Evolutionary conservation across 495 filamentous ascomycete genomes (phyloP).

Genomic region (Neohortaea acidophila): DNA sequence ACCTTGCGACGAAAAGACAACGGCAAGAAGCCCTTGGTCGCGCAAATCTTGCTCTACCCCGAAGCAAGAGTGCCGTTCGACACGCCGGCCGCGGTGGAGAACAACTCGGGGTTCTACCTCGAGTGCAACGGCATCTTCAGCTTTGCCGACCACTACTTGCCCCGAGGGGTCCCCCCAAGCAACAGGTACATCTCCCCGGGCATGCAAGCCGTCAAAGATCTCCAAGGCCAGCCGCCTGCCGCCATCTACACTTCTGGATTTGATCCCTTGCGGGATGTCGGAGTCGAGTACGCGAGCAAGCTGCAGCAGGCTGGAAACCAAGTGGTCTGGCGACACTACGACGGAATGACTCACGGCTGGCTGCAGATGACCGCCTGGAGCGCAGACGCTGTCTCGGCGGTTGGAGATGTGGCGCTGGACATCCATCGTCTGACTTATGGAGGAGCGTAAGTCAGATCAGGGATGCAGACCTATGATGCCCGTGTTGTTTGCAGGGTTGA

Average conservation of each 20-base stretch:
- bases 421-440: background rate
- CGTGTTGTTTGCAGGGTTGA: too few species aligned
- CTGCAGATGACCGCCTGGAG: slow-evolving; percentile 29
- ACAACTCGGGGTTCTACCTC: slow-evolving; percentile 25
- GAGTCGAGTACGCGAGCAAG: slow-evolving; percentile 27
- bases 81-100: slow-evolving; percentile 24
- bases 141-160: slow-evolving; percentile 28
- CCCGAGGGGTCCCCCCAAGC: slow-evolving; percentile 13
- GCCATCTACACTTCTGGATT: slow-evolving; percentile 28
- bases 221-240: slow-evolving; percentile 16
- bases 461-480: too few species aligned
- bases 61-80: slow-evolving; percentile 27
- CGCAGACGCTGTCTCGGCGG: slow-evolving; percentile 19
- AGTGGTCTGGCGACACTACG: slow-evolving; percentile 24
- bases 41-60: slow-evolving; percentile 27
- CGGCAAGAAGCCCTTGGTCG: slow-evolving; percentile 16
- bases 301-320: slow-evolving; percentile 21
- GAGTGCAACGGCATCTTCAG: slow-evolving; percentile 29
- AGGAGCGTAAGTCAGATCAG: too few species aligned
- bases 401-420: slow-evolving; percentile 4
- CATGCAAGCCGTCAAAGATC: slow-evolving; percentile 8
- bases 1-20: slow-evolving; percentile 21
- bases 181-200: slow-evolving; percentile 11
- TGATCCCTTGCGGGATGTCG: slow-evolving; percentile 28
- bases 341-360: slow-evolving; percentile 23